These are phyloP conservation scores for Dactylis glomerata DNA, from an alignment of 176 grass and related monocot species.

Conservation along the genomic window DNA sequence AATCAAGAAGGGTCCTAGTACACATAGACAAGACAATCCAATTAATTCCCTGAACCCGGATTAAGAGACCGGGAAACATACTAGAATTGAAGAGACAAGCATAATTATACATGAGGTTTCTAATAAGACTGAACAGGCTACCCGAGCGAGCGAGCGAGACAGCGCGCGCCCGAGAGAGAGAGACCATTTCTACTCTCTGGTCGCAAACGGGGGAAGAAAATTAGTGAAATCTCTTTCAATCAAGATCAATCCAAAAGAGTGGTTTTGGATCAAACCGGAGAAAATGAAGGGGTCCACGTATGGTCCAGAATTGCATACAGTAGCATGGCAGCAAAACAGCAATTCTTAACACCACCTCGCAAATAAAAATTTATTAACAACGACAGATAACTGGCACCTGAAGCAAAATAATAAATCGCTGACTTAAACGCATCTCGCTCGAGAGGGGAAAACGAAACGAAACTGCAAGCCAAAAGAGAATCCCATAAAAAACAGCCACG, in stretches of 20 bases:
- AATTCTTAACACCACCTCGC: not conserved
- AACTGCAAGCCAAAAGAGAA: not conserved
- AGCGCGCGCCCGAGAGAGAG: not conserved
- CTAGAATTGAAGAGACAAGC: not conserved
- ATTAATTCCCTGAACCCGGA: not conserved
- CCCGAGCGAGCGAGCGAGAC: not conserved
- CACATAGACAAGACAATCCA: not conserved
- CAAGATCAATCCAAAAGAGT: not conserved
- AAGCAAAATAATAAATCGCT: not conserved
- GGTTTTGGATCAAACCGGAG: not conserved
- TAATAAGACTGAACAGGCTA: not conserved
- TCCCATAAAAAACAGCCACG: not conserved
- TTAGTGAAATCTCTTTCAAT: not conserved
- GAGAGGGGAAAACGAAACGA: not conserved
- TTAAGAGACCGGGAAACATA: not conserved
- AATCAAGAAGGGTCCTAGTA: not conserved
- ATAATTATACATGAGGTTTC: not conserved
- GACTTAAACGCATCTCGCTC: not conserved
- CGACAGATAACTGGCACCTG: not conserved
- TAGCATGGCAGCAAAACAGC: conserved; percentile 1
- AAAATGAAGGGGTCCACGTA: not conserved
- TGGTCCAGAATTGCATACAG: not conserved
- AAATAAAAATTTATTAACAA: not conserved
- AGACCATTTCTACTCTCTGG: not conserved
- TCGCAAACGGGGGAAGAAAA: not conserved